Evolutionary conservation across 2,329 filamentous ascomycete species (phyloP), one percentile per base, ranked within the genome.

Genomic region (Fusarium sp.): DNA sequence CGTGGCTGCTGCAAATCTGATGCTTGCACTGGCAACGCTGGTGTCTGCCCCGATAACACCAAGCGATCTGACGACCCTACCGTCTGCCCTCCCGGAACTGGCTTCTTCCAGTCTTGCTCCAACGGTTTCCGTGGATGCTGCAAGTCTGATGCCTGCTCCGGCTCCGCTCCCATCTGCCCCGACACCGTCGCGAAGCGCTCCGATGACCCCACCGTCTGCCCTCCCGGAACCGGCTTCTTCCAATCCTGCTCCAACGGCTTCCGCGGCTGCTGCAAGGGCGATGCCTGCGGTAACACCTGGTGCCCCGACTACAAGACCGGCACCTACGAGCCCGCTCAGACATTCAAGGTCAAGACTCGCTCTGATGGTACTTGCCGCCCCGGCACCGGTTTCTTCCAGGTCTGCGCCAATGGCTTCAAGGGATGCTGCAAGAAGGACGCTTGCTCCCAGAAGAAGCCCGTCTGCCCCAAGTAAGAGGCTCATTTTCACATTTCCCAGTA

Each of bases 371-470:
- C 62, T 26, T 71, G 68, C 38, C 42, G 55, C 26, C 56, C 61
- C 3, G 51, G 55, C 8, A 67, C 51, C 14, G 68, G 67, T 5
- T 71, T 30, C 45, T 71, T 67, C 56, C 68, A 71, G 67, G 56
- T 61, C 11, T 71, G 68, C 28, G 35, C 56, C 50, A 71, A 71
- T 30, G 68, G 68, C 24, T 71, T 71, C 45, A 70, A 70, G 33
- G 68, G 68, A 20, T 71, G 69, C 69, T 72, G 70, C 68, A 72
- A 69, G 59, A 67, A 67, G 58, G 70, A 72, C 24, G 70, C 68
- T 3, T 72, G 70, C 38, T 53, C 28, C 15, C 31, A 61, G 28
- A 71, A 71, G 68, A 51, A 38, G 22, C 53, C 70, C 28, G 24
- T 73, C 70, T 72, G 70, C 55, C 70, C 70, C 42, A 54, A 72